Conservation (phyloP, 345 rosid genomes). For the Hibiscus syriacus region DNA sequence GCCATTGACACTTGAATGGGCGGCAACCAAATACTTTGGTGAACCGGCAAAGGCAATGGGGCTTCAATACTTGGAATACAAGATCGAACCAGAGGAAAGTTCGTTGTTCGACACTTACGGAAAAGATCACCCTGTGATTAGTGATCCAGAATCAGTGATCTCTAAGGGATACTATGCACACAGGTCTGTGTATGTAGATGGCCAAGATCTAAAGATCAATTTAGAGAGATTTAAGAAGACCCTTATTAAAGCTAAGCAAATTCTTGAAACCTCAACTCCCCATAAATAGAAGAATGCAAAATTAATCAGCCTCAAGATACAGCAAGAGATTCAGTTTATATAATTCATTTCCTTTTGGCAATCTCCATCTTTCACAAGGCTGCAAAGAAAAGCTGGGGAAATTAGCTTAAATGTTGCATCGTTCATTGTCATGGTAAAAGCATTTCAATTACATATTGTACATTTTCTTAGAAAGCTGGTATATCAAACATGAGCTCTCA, state of each 20-base stretch:
- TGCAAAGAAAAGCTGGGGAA: too few relatives aligned
- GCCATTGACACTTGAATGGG: constrained; percentile 33
- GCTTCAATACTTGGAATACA: constrained; percentile 28
- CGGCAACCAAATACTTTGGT: constrained; percentile 15
- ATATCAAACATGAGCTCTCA: too few relatives aligned
- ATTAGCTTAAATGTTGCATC: too few relatives aligned
- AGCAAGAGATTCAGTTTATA: background rate
- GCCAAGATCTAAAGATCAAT: constrained; percentile 25
- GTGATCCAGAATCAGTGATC: constrained; percentile 18
- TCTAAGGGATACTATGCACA: constrained; percentile 20
- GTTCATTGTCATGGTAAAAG: too few relatives aligned
- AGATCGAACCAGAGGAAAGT: constrained; percentile 33
- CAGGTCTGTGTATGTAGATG: constrained; percentile 22
- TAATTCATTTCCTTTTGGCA: background rate
- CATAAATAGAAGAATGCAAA: background rate
- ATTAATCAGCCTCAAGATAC: background rate
- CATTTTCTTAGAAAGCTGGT: too few relatives aligned
- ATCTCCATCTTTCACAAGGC: too few relatives aligned
- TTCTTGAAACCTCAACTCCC: background rate
- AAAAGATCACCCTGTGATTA: constrained; percentile 25
- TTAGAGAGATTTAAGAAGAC: constrained; percentile 23
- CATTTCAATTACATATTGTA: too few relatives aligned
- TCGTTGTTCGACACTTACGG: constrained; percentile 19
- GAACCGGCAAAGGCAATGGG: constrained; percentile 29
- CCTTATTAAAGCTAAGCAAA: constrained; percentile 17